phyloP scores from a whole-genome alignment of 2,329 filamentous ascomycete genomes.

The Immersiporthe knoxdaviesiana region DNA sequence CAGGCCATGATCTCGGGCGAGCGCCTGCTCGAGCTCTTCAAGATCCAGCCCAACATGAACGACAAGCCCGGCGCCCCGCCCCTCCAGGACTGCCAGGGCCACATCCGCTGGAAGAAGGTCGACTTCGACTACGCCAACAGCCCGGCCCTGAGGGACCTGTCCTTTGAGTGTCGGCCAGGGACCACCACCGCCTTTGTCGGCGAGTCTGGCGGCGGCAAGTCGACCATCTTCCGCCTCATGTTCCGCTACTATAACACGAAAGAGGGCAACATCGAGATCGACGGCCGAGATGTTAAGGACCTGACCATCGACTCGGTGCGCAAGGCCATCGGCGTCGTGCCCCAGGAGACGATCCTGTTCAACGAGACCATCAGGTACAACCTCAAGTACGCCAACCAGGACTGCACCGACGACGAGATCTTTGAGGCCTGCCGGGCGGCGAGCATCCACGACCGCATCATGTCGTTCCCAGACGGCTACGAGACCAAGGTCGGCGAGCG shows the following conservation, averaged over 20 bases:
- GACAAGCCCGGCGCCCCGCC: constrained; percentile 69
- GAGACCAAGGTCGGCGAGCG: constrained; percentile 57
- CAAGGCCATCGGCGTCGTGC: constrained; percentile 90
- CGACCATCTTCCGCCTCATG: constrained; percentile 91
- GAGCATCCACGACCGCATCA: constrained; percentile 58
- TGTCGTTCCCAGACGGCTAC: constrained; percentile 57
- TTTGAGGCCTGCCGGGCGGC: constrained; percentile 55
- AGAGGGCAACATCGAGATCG: constrained; percentile 79
- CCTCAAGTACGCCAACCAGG: constrained; percentile 54
- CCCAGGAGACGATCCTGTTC: constrained; percentile 82
- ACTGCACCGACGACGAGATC: constrained; percentile 53
- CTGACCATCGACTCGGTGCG: constrained; percentile 93
- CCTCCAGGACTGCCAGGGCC: constrained; percentile 72
- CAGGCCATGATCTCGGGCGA: constrained; percentile 98
- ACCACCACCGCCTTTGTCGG: constrained; percentile 96
- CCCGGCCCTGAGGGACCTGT: constrained; percentile 80
- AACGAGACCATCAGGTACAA: constrained; percentile 61
- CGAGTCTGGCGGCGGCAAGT: constrained; percentile 96
- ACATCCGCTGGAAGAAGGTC: constrained; percentile 86
- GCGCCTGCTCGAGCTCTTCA: constrained; percentile 92
- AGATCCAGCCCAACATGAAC: constrained; percentile 88
- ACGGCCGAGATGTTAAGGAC: constrained; percentile 81
- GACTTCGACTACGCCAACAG: constrained; percentile 92
- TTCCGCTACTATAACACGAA: constrained; percentile 94
- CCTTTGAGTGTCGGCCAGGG: constrained; percentile 83